Evolutionary conservation across 2,329 filamentous ascomycete species (phyloP).

Genomic region (Cladosporium sp.): DNA sequence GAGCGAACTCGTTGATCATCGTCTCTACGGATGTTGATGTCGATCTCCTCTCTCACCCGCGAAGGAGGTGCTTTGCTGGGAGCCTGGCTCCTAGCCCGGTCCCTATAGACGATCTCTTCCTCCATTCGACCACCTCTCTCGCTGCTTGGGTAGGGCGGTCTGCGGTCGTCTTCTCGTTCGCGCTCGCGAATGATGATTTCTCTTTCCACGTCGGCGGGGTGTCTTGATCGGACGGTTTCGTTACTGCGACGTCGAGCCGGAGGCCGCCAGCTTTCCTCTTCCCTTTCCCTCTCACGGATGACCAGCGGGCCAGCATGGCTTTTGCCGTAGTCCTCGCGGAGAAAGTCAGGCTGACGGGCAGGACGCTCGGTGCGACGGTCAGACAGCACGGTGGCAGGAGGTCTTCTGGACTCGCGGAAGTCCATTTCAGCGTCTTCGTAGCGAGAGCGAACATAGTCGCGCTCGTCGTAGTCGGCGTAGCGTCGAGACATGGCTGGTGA

Average conservation of each 20-base stretch:
- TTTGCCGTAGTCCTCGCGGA: slow-evolving; percentile 52
- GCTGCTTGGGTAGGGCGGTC: slow-evolving; percentile 32
- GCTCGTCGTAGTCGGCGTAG: slow-evolving; percentile 49
- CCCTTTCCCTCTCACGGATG: slow-evolving; percentile 45
- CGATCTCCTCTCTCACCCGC: slow-evolving; percentile 34
- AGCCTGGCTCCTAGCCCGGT: slow-evolving; percentile 29
- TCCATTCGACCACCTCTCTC: slow-evolving; percentile 30
- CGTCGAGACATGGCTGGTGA: slow-evolving; percentile 35
- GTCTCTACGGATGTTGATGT: slow-evolving; percentile 27
- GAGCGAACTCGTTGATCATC: slow-evolving; percentile 10
- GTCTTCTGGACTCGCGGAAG: slow-evolving; percentile 32
- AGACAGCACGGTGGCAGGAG: slow-evolving; percentile 33
- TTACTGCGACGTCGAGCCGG: slow-evolving; percentile 30
- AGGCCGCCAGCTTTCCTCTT: slow-evolving; percentile 35
- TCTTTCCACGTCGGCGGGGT: slow-evolving; percentile 14
- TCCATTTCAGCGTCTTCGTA: slow-evolving; percentile 44
- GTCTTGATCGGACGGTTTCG: slow-evolving; percentile 23
- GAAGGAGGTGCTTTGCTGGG: slow-evolving; percentile 35
- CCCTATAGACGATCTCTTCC: slow-evolving; percentile 43
- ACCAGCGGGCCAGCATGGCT: slow-evolving; percentile 46
- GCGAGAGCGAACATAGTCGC: slow-evolving; percentile 41
- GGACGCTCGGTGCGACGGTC: slow-evolving; percentile 40
- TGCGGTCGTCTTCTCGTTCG: slow-evolving; percentile 28
- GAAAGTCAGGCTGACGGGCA: slow-evolving; percentile 50
- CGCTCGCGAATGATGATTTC: slow-evolving; percentile 23